Base-by-base conservation (phyloP, 495 filamentous ascomycete genomes). In the Schizothecium vesticola region DNA sequence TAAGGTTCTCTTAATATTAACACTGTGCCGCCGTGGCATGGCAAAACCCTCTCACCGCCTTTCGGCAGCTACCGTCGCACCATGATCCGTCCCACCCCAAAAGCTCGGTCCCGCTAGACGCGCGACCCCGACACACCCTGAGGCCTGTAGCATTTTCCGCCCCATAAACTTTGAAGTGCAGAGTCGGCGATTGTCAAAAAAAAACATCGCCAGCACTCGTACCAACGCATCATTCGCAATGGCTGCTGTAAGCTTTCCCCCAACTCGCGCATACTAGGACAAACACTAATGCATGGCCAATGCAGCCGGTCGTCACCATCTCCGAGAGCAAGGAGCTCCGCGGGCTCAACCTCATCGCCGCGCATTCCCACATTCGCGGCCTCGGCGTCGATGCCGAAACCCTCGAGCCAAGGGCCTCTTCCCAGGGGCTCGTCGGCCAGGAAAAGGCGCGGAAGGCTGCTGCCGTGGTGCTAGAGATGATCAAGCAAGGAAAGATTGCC, bases 401-500 rank as follows among this genome's bases (percentile, higher is more conserved):
- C 9, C 84, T 98, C 67, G 93, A 96, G 73, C 94, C 94, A 31
- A 87, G 93, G 65, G 75, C 86, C 33, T 85, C 89, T n/a, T 97
- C 93, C 0, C 94, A 97, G 78, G 95, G 95, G n/a, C 87, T 99
- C 28, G 95, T 99, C 6, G 95, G 95, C 55, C 95, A 99, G 80
- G 89, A 97, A 74, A 94, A 94, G 79, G 96, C 95, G 56, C 90
- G 95, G 59, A 98, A 97, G 80, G 95, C 95, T 0, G 95, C 95
- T 3, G 94, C 93, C 1, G 89, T 99, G 23, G 94, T 99, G 68
- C 77, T 99, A 69, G 92, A 97, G 79, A 98, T 99, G 94, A 96
- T 96, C 68, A 97, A 95, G 80, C 92, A 96, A 73, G 94, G 94
- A 71, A 98, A 97, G 80, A 98, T 99, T 81, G 96, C 96, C 61